phyloP scores from a whole-genome alignment of 2,329 filamentous ascomycete genomes.

The Xylariaceae sp. region DNA sequence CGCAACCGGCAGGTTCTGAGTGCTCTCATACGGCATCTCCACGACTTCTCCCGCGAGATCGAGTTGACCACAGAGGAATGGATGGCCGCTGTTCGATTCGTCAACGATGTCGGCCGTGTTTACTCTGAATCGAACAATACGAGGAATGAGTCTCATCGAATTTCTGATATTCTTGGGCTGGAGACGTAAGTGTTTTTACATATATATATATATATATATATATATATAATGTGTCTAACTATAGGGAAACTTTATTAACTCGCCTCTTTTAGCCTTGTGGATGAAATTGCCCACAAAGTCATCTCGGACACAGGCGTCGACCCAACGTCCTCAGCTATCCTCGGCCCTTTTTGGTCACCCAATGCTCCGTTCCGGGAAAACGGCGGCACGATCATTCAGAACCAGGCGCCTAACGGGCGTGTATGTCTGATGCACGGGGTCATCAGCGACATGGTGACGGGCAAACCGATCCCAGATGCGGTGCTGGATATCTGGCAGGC shows the following conservation, averaged over 20 bases:
- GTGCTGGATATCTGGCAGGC: conserved; percentile 77
- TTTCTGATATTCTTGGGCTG: conserved; percentile 68
- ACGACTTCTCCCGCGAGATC: conserved; percentile 73
- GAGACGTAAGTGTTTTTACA: conserved; percentile 53
- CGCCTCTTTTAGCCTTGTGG: conserved; percentile 46
- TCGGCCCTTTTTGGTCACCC: conserved; percentile 74
- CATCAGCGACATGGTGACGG: conserved; percentile 41
- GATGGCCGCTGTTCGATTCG: conserved; percentile 67
- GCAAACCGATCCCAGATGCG: conserved; percentile 57
- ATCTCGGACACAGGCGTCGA: conserved; percentile 54
- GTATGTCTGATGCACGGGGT: conserved; percentile 64
- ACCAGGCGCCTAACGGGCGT: conserved; percentile 52
- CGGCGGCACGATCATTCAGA: conserved; percentile 61
- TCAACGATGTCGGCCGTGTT: conserved; percentile 68
- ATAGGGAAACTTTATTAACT: conserved; percentile 6
- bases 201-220: conserved; percentile 5
- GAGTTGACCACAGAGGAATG: conserved; percentile 73
- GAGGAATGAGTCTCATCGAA: conserved; percentile 67
- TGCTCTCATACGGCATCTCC: conserved; percentile 63
- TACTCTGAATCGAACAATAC: conserved; percentile 50
- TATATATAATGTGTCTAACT: neutral
- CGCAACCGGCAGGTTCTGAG: conserved; percentile 59
- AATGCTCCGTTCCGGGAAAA: conserved; percentile 66
- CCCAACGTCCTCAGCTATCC: conserved; percentile 69
- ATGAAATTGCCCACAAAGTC: conserved; percentile 61